These are phyloP conservation scores for Leucosporidium scottii DNA, from an alignment of 768 basidiomycete species.

Conservation along the genomic window DNA sequence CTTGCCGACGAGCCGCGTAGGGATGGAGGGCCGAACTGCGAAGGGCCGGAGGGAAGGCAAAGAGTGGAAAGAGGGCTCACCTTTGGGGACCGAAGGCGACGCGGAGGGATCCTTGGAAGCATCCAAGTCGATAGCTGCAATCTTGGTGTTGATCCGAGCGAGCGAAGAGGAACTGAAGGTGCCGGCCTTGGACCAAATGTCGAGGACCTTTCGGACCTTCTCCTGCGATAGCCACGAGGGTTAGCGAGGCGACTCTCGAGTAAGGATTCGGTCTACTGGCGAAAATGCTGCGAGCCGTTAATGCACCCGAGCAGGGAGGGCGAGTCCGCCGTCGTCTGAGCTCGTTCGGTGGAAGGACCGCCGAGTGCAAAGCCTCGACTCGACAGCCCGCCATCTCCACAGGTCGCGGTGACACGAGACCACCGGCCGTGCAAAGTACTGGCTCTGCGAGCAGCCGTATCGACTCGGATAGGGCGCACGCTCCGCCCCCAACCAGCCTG, in stretches of 20 bases:
- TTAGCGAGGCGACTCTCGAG: not conserved
- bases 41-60: not conserved
- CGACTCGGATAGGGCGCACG: too few species aligned
- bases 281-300: too few species aligned
- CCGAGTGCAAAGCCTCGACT: too few species aligned
- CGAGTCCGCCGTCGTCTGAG: too few species aligned
- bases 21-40: too few species aligned
- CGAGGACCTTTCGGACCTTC: conserved; percentile 92
- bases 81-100: not conserved
- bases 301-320: too few species aligned
- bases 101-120: not conserved
- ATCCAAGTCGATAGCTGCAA: conserved; percentile 10
- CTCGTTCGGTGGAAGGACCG: too few species aligned
- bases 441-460: too few species aligned
- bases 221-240: conserved; percentile 54
- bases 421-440: too few species aligned
- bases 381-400: too few species aligned
- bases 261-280: not conserved
- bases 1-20: too few species aligned
- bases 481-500: not conserved
- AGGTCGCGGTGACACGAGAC: too few species aligned
- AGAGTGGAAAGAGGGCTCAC: not conserved
- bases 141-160: conserved; percentile 15
- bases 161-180: conserved; percentile 53
- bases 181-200: conserved; percentile 88